Conservation (phyloP, 2,329 filamentous ascomycete species). For the Colletotrichum simmondsii region DNA sequence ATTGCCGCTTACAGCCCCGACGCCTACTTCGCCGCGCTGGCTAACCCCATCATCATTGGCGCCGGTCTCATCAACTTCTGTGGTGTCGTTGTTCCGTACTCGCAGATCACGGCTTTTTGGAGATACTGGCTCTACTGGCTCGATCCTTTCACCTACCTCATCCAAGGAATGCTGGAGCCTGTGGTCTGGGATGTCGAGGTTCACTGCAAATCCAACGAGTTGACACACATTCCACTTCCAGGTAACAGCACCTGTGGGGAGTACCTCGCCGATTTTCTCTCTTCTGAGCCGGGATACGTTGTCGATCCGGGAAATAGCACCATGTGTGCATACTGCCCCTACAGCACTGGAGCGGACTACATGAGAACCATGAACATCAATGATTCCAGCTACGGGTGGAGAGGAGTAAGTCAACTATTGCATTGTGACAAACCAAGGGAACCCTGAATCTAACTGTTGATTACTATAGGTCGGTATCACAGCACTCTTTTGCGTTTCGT, state of each 20-base stretch:
- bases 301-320: constrained; percentile 10
- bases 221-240: constrained; percentile 18
- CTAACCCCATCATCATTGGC: constrained; percentile 57
- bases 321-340: constrained; percentile 32
- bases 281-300: neutral
- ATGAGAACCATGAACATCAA: constrained; percentile 36
- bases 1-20: constrained; percentile 62
- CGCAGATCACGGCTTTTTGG: constrained; percentile 39
- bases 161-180: constrained; percentile 49
- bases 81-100: constrained; percentile 40
- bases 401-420: constrained; percentile 30
- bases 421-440: neutral
- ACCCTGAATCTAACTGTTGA: neutral
- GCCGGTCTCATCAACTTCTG: constrained; percentile 48
- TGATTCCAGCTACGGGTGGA: constrained; percentile 34
- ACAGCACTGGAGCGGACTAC: constrained; percentile 36
- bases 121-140: constrained; percentile 52
- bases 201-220: constrained; percentile 45
- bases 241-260: neutral
- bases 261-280: constrained; percentile 2
- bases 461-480: constrained; percentile 45
- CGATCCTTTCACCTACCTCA: constrained; percentile 54
- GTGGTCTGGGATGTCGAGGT: constrained; percentile 52
- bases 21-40: constrained; percentile 58
- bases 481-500: constrained; percentile 50